Base-by-base conservation (phyloP, 495 filamentous ascomycete genomes). In the Ramalina peruviana region DNA sequence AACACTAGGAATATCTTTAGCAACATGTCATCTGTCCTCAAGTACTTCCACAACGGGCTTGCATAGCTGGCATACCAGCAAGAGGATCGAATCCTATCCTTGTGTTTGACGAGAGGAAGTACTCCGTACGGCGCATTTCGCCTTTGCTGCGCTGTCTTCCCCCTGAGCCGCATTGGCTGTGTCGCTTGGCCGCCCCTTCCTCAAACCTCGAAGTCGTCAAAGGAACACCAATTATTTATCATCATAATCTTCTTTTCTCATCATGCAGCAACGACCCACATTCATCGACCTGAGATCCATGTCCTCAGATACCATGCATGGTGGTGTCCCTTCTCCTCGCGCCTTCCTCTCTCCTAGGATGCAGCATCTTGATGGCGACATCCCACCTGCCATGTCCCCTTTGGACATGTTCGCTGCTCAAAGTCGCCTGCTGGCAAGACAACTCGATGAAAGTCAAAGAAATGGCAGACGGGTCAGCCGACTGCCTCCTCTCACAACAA, bases 351-450 rank as follows among this genome's bases (percentile, higher is more conserved):
- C 83, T 3, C 83, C 85, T 39, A 79, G 83, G 46, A 68, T 89
- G 53, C 63, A 68, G 52, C 85, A 90, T 60, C 72, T 82, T 47
- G 82, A 84, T 44, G 92, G 90, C 43, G 92, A 95, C 57, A 74
- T 88, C 10, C 90, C 92, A 30, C 92, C 92, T 15, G 83, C 88
- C 27, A 76, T 96, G 43, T 97, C 92, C 2, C 92, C 92, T 15
- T 77, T 98, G 42, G 92, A 97, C 72, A 90, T 92, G 37, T 86
- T 98, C 54, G 88, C 87, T 16, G 75, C 86, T 51, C 89, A 95
- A 55, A 88, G 88, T 50, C 82, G 88, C 44, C 62, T 90, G 54
- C 75, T 97, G 41, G 85, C 86, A n/a, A 83, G 78, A 64, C 82
- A 93, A 62, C 75, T 98, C 36, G 81, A 94, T 57, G 80, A 88